Percentiles rank a stretch among this genome's conserved stretches.
Evolutionary conservation across 768 basidiomycete species (phyloP).

Genomic region (Crepidotus variabilis): DNA sequence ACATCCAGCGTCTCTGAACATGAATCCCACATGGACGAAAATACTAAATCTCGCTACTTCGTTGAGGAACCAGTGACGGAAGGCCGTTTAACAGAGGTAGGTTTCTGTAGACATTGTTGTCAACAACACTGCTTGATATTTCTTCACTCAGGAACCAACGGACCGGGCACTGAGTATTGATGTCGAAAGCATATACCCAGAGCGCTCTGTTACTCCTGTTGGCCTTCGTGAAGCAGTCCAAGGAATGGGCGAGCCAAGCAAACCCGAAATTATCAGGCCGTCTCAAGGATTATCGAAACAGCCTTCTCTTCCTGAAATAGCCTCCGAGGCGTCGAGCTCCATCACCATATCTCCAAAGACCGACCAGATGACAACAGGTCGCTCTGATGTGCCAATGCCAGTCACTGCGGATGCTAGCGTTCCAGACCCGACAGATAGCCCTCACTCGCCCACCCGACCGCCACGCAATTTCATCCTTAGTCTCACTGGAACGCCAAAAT

Average conservation of each 20-base stretch:
- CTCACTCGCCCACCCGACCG: constrained; percentile 9
- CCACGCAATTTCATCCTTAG: constrained; percentile 11
- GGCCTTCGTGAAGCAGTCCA: not conserved
- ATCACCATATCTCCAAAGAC: not conserved
- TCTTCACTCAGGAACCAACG: constrained; percentile 12
- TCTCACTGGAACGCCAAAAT: constrained; percentile 19
- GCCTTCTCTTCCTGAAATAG: not conserved
- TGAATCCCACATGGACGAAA: constrained; percentile 1
- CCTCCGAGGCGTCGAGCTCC: not conserved
- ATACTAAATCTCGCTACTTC: constrained; percentile 8
- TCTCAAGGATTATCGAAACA: not conserved
- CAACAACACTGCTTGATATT: not conserved
- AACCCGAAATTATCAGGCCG: not conserved
- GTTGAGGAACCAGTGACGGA: constrained; percentile 31
- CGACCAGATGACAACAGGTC: not conserved
- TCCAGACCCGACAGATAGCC: constrained; percentile 29
- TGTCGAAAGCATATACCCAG: not conserved
- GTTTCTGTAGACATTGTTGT: constrained; percentile 7
- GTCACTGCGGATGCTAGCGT: constrained; percentile 36
- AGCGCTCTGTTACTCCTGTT: not conserved
- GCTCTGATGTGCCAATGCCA: constrained; percentile 30
- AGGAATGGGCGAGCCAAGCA: not conserved
- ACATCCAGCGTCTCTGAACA: constrained; percentile 6
- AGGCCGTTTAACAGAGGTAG: constrained; percentile 27
- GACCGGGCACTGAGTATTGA: not conserved